Conservation (phyloP, 441 rosid species). For the Cnidoscolus chayamansa region DNA sequence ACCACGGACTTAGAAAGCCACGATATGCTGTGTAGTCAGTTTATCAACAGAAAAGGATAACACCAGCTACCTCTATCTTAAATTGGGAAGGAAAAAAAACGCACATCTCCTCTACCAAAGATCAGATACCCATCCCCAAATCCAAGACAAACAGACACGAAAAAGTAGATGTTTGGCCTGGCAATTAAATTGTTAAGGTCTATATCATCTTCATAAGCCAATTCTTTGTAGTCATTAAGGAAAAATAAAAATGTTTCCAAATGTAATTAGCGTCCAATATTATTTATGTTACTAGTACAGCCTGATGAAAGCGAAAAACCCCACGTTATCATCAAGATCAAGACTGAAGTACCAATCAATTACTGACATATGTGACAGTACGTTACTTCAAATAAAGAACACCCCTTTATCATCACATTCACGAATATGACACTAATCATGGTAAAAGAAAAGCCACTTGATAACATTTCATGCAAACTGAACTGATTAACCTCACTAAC, state of each 20-base stretch:
- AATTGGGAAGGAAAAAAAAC: not conserved
- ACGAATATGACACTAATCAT: slow-evolving; percentile 19
- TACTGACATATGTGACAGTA: not conserved
- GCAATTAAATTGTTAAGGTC: not conserved
- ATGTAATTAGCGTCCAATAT: not conserved
- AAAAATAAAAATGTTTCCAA: not conserved
- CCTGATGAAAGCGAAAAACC: not conserved
- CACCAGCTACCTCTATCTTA: not conserved
- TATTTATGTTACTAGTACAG: not conserved
- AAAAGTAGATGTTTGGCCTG: not conserved
- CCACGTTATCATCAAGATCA: not conserved
- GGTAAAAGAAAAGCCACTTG: slow-evolving; percentile 10
- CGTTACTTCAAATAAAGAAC: slow-evolving; percentile 7
- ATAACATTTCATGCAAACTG: slow-evolving; percentile 23
- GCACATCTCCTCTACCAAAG: not conserved
- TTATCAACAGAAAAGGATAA: not conserved
- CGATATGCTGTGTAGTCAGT: not conserved
- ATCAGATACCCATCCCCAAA: slow-evolving; percentile 15
- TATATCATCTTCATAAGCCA: not conserved
- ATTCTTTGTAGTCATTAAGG: not conserved
- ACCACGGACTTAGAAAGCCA: slow-evolving; percentile 5
- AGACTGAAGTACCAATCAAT: slow-evolving; percentile 5
- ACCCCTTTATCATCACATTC: slow-evolving; percentile 17
- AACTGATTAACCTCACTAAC: not conserved
- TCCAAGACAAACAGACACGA: not conserved